Percentiles rank a stretch among this genome's conserved stretches.
phyloP scores from a whole-genome alignment of 257 asterid species.

The Nicotiana noctiflora region DNA sequence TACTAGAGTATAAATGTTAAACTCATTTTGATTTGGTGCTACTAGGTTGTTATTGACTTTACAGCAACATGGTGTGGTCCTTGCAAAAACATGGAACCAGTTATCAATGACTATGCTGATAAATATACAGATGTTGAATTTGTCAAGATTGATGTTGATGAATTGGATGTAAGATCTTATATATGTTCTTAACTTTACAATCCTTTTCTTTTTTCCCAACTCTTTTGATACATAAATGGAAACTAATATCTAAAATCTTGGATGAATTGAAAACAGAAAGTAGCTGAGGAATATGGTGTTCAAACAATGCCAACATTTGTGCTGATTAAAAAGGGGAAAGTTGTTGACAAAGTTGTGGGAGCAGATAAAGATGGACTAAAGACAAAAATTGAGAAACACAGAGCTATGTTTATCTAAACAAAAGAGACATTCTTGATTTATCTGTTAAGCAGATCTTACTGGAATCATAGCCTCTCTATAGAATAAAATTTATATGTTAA shows the following conservation, averaged over 20 bases:
- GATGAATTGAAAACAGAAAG: constrained; percentile 36
- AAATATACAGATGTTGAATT: constrained; percentile 27
- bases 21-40: not conserved
- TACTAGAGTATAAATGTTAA: not conserved
- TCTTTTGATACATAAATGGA: not conserved
- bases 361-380: constrained; percentile 49
- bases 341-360: constrained; percentile 47
- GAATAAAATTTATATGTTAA: not conserved
- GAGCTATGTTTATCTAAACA: constrained; percentile 6
- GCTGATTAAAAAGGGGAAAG: constrained; percentile 52
- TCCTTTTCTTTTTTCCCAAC: not conserved
- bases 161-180: not conserved
- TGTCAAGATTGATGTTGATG: constrained; percentile 40
- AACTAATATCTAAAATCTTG: not conserved
- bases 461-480: not conserved
- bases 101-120: constrained; percentile 17
- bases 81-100: constrained; percentile 33
- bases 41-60: constrained; percentile 31
- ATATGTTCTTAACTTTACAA: not conserved
- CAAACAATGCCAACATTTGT: constrained; percentile 63
- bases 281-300: constrained; percentile 54
- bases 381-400: constrained; percentile 52
- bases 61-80: constrained; percentile 44
- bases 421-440: not conserved
- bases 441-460: not conserved